Evolutionary conservation across 805 yeast species (phyloP).

Genomic region (Zygoascus bituminiphila): DNA sequence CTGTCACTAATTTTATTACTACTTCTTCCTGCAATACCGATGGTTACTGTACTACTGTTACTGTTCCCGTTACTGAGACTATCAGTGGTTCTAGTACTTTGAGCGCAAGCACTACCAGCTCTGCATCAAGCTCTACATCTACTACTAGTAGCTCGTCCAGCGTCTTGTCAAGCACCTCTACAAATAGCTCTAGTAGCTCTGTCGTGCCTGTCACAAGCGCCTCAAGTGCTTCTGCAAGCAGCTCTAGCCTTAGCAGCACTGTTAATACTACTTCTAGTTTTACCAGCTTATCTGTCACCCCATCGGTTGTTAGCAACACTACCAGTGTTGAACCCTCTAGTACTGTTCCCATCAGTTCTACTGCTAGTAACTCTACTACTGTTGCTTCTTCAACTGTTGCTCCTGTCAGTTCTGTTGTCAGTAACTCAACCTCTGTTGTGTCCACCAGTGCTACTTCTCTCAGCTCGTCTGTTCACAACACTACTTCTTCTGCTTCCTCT

Average conservation of each 20-base stretch:
- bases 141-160: not conserved
- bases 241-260: not conserved
- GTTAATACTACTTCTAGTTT: not conserved
- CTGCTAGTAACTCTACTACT: not conserved
- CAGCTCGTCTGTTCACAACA: too few species aligned
- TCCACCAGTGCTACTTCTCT: not conserved
- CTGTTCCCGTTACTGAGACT: not conserved
- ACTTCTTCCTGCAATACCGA: not conserved
- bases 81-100: not conserved
- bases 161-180: not conserved
- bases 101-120: not conserved
- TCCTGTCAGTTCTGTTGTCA: not conserved
- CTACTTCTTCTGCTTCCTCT: not conserved
- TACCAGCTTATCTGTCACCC: not conserved
- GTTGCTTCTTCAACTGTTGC: not conserved
- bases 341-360: not conserved
- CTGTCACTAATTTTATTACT: not conserved
- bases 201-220: not conserved
- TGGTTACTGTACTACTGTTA: conserved; percentile 1
- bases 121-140: not conserved
- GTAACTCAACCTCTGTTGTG: not conserved
- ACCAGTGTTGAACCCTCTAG: not conserved
- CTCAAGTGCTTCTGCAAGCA: not conserved
- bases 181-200: not conserved
- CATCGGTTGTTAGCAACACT: not conserved